Evolutionary conservation across 2,329 filamentous ascomycete genomes (phyloP).

Genomic region (Stemphylium vesicarium): DNA sequence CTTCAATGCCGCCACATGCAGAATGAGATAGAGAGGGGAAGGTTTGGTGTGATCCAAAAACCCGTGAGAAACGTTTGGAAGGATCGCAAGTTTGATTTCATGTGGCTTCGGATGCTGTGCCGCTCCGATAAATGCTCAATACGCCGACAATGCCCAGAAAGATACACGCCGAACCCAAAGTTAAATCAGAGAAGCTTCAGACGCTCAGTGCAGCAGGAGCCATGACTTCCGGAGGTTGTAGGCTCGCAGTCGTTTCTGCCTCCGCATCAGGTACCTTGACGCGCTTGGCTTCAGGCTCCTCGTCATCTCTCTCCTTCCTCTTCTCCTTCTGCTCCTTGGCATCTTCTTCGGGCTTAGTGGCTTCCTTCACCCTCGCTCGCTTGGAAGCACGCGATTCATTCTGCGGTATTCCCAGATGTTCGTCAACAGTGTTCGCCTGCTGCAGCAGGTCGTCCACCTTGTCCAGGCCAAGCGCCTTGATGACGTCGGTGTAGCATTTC

Average conservation of each 20-base stretch:
- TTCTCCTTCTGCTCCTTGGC: constrained; percentile 28
- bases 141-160: constrained; percentile 19
- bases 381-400: constrained; percentile 56
- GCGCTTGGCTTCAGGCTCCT: constrained; percentile 35
- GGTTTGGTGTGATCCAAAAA: no score
- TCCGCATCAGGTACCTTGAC: constrained; percentile 32
- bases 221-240: constrained; percentile 24
- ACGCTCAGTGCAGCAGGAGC: constrained; percentile 29
- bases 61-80: no score
- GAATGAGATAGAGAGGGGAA: no score
- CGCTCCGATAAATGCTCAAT: constrained; percentile 23
- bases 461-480: constrained; percentile 68
- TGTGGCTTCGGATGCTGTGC: not conserved
- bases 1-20: no score
- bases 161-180: not conserved
- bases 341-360: constrained; percentile 14
- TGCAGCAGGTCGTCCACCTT: constrained; percentile 69
- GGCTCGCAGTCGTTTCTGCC: constrained; percentile 5
- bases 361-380: constrained; percentile 50
- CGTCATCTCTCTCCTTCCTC: constrained; percentile 17
- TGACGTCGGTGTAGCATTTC: constrained; percentile 74
- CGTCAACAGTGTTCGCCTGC: constrained; percentile 70
- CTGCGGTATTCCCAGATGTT: constrained; percentile 64
- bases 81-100: no score
- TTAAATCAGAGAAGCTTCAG: not conserved